Evolutionary conservation across 306 rosid genomes (phyloP).

Genomic region (Glycine soja): DNA sequence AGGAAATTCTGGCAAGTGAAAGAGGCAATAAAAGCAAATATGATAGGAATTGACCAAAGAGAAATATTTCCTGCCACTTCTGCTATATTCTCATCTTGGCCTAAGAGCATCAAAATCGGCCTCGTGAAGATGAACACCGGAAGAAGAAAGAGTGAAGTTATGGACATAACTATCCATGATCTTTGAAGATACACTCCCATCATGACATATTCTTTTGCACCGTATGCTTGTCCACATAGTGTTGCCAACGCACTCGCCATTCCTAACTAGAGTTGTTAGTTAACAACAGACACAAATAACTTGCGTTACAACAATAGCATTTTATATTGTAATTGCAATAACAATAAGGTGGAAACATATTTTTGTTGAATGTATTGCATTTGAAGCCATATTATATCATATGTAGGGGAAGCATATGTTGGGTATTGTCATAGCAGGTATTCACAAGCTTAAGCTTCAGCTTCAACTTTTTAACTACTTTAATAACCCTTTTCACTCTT

Average conservation of each 20-base stretch:
- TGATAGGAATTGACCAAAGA: constrained; percentile 44
- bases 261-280: constrained; percentile 42
- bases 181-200: constrained; percentile 67
- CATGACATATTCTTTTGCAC: constrained; percentile 54
- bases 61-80: constrained; percentile 47
- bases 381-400: background rate
- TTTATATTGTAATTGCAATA: too few relatives aligned
- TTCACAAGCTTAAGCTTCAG: too few relatives aligned
- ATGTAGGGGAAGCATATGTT: too few relatives aligned
- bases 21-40: constrained; percentile 48
- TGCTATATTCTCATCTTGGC: constrained; percentile 48
- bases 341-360: background rate
- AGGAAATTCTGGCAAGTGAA: constrained; percentile 57
- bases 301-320: background rate
- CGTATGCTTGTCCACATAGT: constrained; percentile 69
- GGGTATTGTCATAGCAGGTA: too few relatives aligned
- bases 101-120: constrained; percentile 46
- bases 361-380: background rate
- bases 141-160: constrained; percentile 43
- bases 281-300: background rate
- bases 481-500: background rate
- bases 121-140: constrained; percentile 55
- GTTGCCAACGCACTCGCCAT: constrained; percentile 65
- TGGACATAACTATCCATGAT: constrained; percentile 53
- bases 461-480: background rate